Evolutionary conservation across 257 asterid species (phyloP).

Genomic region (Solanum infundibuliforme): DNA sequence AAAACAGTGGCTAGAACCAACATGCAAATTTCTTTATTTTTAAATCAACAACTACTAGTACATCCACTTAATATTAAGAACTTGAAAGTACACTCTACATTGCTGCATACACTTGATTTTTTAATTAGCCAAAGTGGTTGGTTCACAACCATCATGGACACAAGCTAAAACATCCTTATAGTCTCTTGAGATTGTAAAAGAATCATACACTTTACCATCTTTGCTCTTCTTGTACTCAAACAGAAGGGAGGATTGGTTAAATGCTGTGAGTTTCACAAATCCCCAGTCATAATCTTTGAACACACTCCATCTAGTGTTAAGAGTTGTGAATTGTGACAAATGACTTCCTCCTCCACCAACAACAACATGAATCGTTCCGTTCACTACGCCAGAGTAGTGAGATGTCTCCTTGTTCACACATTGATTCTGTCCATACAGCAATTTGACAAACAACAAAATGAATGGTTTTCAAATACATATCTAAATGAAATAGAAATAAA

Average conservation of each 20-base stretch:
- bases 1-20: too few relatives aligned
- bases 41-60: too few relatives aligned
- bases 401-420: slow-evolving; percentile 42
- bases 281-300: background rate
- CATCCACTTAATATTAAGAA: background rate
- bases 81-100: background rate
- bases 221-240: slow-evolving; percentile 1
- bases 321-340: background rate
- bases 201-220: background rate
- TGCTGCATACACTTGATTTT: background rate
- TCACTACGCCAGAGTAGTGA: slow-evolving; percentile 40
- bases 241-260: background rate
- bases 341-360: slow-evolving; percentile 57
- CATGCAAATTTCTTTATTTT: too few relatives aligned
- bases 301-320: background rate
- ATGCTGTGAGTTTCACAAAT: slow-evolving; percentile 1
- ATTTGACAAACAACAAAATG: background rate
- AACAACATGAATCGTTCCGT: slow-evolving; percentile 26
- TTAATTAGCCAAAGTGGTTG: background rate
- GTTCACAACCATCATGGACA: background rate
- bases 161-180: background rate
- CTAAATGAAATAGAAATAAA: too few relatives aligned
- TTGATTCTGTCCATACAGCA: slow-evolving; percentile 25
- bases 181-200: background rate
- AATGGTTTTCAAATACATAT: too few relatives aligned